Evolutionary conservation across 768 basidiomycete species (phyloP), one percentile per base, ranked within the genome.

Genomic region (Leccinum barrowsii): DNA sequence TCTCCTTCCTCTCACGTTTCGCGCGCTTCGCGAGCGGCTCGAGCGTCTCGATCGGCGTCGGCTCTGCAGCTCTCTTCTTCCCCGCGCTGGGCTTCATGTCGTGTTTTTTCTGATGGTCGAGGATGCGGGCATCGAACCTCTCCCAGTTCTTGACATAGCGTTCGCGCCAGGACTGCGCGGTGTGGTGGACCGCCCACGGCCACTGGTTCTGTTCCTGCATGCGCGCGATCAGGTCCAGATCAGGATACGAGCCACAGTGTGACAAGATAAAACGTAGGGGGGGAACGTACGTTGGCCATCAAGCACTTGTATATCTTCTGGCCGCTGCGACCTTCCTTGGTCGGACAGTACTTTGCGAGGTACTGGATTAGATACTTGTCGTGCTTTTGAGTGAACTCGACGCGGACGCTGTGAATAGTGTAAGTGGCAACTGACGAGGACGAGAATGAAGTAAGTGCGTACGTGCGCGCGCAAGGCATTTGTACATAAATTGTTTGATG

Each of bases 81-180:
- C 13, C n/a, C 10, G 10, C 59, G 10, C 32, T 49, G n/a, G 56
- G 22, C 10, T 50, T 15, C n/a, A 8, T 7, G 7, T 22, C 58
- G 7, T 78, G 64, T 54, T 74, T 75, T 57, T 60, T 55, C 55
- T 78, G 78, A 57, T 79, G 80, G 8, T 47, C 64, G 37, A 52
- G 61, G 40, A 87, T 85, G n/a, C 49, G 52, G 2, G 10, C 26
- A 59, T 86, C 77, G 53, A 83, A 85, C 0, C 61, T 22, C 0
- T 34, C 62, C 40, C 74, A 52, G 51, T 86, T 74, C 60, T 75
- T 82, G 59, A 66, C 73, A 62, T 87, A 88, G n/a, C 80, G 76
- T 49, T 83, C 78, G 22, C 84, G 79, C 87, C 87, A 88, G 4
- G 84, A 84, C n/a, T 76, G 75, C 82, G 77, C 82, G 3, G 84